phyloP scores from a whole-genome alignment of 148 eudicot species.

The Arctostaphylos glauca region DNA sequence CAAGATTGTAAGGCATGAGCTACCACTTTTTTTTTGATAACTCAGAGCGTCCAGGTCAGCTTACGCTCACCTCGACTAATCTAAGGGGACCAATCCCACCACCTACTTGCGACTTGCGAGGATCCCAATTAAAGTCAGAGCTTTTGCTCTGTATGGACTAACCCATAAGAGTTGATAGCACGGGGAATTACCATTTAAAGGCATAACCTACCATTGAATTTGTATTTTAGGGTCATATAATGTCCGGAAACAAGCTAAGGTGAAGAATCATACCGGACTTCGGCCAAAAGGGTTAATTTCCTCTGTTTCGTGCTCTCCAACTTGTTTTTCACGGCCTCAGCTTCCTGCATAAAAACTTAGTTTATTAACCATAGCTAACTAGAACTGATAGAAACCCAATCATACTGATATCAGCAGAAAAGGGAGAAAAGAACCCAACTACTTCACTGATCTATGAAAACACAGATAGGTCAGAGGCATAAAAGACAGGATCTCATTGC shows the following conservation, averaged over 20 bases:
- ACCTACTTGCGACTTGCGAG: too few relatives aligned
- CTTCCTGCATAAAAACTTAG: slow-evolving; percentile 30
- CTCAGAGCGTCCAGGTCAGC: too few relatives aligned
- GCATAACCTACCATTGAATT: not conserved
- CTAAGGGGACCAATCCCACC: too few relatives aligned
- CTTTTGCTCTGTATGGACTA: too few relatives aligned
- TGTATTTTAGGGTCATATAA: not conserved
- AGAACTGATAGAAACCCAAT: not conserved
- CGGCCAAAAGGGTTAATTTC: slow-evolving; percentile 42
- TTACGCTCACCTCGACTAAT: too few relatives aligned
- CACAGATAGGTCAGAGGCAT: not conserved
- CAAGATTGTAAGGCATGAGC: not conserved
- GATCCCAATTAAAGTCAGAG: too few relatives aligned
- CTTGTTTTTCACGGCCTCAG: slow-evolving; percentile 30
- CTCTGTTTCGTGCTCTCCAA: slow-evolving; percentile 34
- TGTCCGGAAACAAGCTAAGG: not conserved
- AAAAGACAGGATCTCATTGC: not conserved
- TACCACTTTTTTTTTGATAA: not conserved
- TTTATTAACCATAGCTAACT: slow-evolving; percentile 4
- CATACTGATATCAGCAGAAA: not conserved
- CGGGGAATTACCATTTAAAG: not conserved
- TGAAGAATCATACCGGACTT: slow-evolving; percentile 31
- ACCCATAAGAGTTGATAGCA: too few relatives aligned
- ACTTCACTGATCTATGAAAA: not conserved
- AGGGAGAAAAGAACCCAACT: not conserved